Evolutionary conservation across 164 flowering plant genomes (phyloP).

Genomic region (Berberis thunbergii): DNA sequence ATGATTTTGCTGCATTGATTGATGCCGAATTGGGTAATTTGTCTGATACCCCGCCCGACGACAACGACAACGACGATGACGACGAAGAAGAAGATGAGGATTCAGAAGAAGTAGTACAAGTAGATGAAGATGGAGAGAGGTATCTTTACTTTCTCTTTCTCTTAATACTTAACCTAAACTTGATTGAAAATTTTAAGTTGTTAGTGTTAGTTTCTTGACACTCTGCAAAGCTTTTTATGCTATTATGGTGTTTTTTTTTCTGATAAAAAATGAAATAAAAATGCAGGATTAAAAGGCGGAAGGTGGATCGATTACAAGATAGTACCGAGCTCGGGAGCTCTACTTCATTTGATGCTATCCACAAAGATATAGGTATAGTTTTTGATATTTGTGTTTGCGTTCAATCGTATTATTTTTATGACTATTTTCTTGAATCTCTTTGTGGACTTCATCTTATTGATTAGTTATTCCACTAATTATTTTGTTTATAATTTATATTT

Average conservation of each 20-base stretch:
- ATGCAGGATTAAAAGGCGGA: conserved; percentile 25
- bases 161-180: background rate
- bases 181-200: too few relatives aligned
- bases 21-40: conserved; percentile 36
- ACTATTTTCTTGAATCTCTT: too few relatives aligned
- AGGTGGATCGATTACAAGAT: conserved; percentile 10
- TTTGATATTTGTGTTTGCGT: background rate
- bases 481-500: too few relatives aligned
- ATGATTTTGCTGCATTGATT: conserved; percentile 54
- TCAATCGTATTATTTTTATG: too few relatives aligned
- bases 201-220: background rate
- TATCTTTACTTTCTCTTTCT: background rate
- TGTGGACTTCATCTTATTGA: too few relatives aligned
- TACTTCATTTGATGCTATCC: background rate
- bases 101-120: conserved; percentile 13
- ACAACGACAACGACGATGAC: conserved; percentile 17
- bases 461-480: too few relatives aligned
- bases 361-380: background rate
- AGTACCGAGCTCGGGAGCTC: conserved; percentile 6
- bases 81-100: conserved; percentile 20
- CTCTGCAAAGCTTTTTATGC: background rate
- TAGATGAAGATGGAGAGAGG: conserved; percentile 7
- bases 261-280: background rate
- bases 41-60: conserved; percentile 10
- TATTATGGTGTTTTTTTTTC: too few relatives aligned